A percentile compares a stretch with the other conserved stretches of the same genome.
These are phyloP conservation scores for Tylopilus sp. DNA, from an alignment of 1,284 basidiomycete genomes.

Conservation along the genomic window DNA sequence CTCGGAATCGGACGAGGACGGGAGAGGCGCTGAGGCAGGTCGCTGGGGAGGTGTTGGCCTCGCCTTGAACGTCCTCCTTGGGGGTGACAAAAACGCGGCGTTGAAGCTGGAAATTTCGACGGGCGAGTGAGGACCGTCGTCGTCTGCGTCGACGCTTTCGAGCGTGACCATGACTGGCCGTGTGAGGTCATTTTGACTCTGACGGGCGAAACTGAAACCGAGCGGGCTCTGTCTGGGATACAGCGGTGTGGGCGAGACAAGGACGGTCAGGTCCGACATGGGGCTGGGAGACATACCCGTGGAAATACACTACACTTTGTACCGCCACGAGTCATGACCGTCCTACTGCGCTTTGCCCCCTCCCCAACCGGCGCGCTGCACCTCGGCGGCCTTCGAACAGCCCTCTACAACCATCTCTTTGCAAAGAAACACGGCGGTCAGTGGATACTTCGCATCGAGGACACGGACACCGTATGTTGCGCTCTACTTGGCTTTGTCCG, in stretches of 20 bases:
- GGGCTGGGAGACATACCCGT: too few species aligned
- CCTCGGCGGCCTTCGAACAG: constrained; percentile 94
- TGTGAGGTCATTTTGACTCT: constrained; percentile 28
- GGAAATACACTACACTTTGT: too few species aligned
- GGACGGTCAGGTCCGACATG: constrained; percentile 37
- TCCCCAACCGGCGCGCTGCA: constrained; percentile 95
- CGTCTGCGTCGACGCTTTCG: constrained; percentile 42
- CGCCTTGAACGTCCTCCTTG: constrained; percentile 43
- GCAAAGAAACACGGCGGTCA: constrained; percentile 80
- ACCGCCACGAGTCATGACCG: constrained; percentile 5
- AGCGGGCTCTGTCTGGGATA: constrained; percentile 25
- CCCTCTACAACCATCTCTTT: constrained; percentile 89
- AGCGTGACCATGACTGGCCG: constrained; percentile 52
- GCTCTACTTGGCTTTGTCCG: not conserved
- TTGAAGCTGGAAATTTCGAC: constrained; percentile 25
- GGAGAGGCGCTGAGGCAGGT: constrained; percentile 31
- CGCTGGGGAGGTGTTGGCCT: constrained; percentile 21
- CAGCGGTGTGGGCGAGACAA: constrained; percentile 32
- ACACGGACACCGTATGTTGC: constrained; percentile 66
- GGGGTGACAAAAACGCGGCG: constrained; percentile 46
- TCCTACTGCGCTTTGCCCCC: constrained; percentile 89
- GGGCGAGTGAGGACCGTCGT: constrained; percentile 28
- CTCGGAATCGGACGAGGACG: not conserved
- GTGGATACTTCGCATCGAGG: constrained; percentile 92
- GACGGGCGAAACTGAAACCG: constrained; percentile 33